A percentile compares a stretch with the other conserved stretches of the same genome.
Conservation (phyloP, 164 flowering plant species). For the Sedum album region DNA sequence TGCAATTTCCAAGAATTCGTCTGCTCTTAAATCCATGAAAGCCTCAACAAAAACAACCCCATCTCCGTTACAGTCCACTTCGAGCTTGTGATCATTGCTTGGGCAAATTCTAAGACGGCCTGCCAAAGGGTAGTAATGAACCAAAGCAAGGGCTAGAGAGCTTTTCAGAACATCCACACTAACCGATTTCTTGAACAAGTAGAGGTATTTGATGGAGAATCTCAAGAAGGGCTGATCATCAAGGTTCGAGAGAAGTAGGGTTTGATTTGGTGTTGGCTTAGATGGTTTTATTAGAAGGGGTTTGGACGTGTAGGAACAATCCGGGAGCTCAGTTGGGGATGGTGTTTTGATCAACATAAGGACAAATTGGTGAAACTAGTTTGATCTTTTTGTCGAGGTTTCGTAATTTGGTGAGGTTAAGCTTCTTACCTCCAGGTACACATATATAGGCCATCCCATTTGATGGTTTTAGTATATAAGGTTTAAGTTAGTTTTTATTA, state of each 20-base stretch:
- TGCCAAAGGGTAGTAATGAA: conserved; percentile 85
- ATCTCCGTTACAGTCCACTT: conserved; percentile 71
- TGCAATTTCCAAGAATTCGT: conserved; percentile 48
- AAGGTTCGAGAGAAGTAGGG: conserved; percentile 67
- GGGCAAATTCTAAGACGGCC: conserved; percentile 50
- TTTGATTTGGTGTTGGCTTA: conserved; percentile 54
- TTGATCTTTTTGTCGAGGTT: not conserved
- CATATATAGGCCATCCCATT: not conserved
- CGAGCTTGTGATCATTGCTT: conserved; percentile 49
- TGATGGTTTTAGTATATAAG: not conserved
- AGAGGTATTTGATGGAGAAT: conserved; percentile 77
- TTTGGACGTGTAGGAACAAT: conserved; percentile 33
- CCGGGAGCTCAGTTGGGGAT: conserved; percentile 43
- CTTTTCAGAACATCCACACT: conserved; percentile 27
- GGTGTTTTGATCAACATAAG: conserved; percentile 4
- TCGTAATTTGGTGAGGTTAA: not conserved
- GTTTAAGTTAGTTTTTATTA: too few relatives aligned
- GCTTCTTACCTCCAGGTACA: not conserved
- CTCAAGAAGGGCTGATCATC: conserved; percentile 83
- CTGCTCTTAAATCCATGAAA: conserved; percentile 52
- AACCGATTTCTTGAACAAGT: conserved; percentile 39
- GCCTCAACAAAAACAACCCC: conserved; percentile 87
- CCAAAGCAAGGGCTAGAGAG: conserved; percentile 60
- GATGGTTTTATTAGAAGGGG: conserved; percentile 47
- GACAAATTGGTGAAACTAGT: not conserved